Percentiles rank a stretch among this genome's conserved stretches.
phyloP scores from a whole-genome alignment of 1,139 yeast genomes.

The Saccharomyces pastorianus region DNA sequence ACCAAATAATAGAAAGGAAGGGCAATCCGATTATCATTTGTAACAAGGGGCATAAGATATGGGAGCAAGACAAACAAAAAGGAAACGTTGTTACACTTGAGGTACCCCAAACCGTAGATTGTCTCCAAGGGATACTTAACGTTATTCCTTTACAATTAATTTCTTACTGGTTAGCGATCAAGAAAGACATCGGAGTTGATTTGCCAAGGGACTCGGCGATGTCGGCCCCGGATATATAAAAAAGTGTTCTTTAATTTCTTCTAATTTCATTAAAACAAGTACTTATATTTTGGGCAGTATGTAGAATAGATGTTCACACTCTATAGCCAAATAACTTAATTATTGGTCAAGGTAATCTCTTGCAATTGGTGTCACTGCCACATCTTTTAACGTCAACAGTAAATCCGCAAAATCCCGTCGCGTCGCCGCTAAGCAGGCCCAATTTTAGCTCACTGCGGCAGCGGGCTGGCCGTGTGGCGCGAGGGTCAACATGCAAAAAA shows the following conservation, averaged over 20 bases:
- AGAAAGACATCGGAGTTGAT: conserved; percentile 93
- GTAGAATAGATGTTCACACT: background rate
- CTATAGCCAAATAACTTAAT: background rate
- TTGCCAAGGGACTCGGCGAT: conserved; percentile 98
- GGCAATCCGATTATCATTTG: conserved; percentile 89
- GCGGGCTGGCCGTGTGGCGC: conserved; percentile 1
- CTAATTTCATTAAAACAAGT: too few species aligned
- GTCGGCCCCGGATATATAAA: conserved; percentile 45
- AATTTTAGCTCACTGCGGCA: background rate
- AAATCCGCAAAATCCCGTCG: background rate
- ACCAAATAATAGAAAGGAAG: conserved; percentile 93
- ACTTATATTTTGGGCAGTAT: background rate
- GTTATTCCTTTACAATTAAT: conserved; percentile 54
- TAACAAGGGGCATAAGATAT: conserved; percentile 72
- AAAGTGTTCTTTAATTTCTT: too few species aligned
- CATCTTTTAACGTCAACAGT: background rate
- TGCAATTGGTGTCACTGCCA: background rate
- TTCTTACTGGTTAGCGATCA: conserved; percentile 95
- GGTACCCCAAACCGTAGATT: conserved; percentile 93
- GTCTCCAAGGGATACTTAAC: conserved; percentile 91
- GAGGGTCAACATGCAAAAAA: background rate
- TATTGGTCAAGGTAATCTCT: background rate
- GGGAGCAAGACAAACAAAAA: conserved; percentile 42
- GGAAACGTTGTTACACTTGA: conserved; percentile 54
- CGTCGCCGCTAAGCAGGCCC: background rate